phyloP scores from a whole-genome alignment of 352 stramenopile genomes.

The Pythium utonaiense region DNA sequence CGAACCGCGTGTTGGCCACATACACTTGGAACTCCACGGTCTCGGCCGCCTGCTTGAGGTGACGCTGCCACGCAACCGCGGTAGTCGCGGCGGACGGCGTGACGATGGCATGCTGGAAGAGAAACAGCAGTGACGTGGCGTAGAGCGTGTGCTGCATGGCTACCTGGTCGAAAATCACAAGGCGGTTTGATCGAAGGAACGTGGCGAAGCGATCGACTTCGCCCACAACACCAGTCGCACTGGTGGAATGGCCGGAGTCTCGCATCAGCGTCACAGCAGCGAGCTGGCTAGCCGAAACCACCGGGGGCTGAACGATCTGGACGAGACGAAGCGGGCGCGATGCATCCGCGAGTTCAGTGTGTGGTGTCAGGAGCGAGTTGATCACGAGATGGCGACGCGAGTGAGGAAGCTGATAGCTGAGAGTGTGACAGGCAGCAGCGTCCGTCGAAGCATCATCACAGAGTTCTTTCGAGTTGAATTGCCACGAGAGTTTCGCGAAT shows the following conservation, averaged over 20 bases:
- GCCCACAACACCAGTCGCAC: not conserved
- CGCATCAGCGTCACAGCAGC: not conserved
- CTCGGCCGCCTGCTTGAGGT: constrained; percentile 2
- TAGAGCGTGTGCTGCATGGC: constrained; percentile 36
- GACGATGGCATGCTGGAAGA: constrained; percentile 51
- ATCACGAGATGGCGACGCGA: constrained; percentile 31
- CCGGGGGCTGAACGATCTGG: constrained; percentile 36
- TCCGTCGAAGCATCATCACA: not conserved
- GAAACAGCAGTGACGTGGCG: constrained; percentile 40
- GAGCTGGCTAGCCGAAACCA: not conserved
- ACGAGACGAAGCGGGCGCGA: constrained; percentile 26
- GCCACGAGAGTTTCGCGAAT: constrained; percentile 16
- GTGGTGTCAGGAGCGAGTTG: constrained; percentile 21
- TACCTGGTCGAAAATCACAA: constrained; percentile 22
- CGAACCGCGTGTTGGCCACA: constrained; percentile 57
- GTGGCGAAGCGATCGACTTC: not conserved
- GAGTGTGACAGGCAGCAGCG: not conserved
- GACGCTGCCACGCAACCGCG: constrained; percentile 13
- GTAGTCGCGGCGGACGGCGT: constrained; percentile 1
- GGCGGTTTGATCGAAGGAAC: constrained; percentile 16
- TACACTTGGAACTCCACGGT: constrained; percentile 33
- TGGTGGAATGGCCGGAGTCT: not conserved
- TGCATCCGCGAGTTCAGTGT: constrained; percentile 13
- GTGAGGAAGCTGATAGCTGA: constrained; percentile 24
- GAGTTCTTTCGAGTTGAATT: not conserved